Evolutionary conservation across 768 basidiomycete genomes (phyloP).

Genomic region (Pulveroboletus ravenelii): DNA sequence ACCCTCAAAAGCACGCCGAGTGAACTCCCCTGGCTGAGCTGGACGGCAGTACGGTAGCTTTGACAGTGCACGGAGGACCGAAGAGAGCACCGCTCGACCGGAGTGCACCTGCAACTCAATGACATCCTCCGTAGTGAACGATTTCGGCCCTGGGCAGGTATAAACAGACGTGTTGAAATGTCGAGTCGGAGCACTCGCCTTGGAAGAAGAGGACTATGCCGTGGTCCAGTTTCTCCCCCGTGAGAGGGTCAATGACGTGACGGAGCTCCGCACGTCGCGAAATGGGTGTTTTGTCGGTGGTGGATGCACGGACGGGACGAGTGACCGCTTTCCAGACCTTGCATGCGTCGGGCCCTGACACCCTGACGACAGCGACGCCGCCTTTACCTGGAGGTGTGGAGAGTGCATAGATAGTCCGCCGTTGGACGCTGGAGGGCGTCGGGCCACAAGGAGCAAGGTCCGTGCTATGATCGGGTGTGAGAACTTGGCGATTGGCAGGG

Average conservation of each 20-base stretch:
- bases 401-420: constrained; percentile 79
- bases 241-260: constrained; percentile 58
- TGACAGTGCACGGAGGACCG: constrained; percentile 62
- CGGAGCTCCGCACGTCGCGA: constrained; percentile 73
- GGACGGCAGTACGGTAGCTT: constrained; percentile 61
- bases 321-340: constrained; percentile 62
- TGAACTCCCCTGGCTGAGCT: constrained; percentile 87
- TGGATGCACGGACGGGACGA: constrained; percentile 22
- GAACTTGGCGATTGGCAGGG: neutral
- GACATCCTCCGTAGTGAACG: constrained; percentile 80
- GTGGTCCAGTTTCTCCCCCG: constrained; percentile 64
- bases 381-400: constrained; percentile 85
- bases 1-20: constrained; percentile 72
- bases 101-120: constrained; percentile 87
- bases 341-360: constrained; percentile 73
- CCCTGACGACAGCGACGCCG: constrained; percentile 75
- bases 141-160: constrained; percentile 54
- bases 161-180: neutral
- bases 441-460: constrained; percentile 7
- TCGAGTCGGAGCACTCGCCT: constrained; percentile 40
- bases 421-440: constrained; percentile 47
- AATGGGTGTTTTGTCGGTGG: constrained; percentile 32
- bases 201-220: constrained; percentile 79
- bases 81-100: constrained; percentile 71
- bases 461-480: neutral